Conservation (phyloP, 257 asterid species). For the Petunia secreta region DNA sequence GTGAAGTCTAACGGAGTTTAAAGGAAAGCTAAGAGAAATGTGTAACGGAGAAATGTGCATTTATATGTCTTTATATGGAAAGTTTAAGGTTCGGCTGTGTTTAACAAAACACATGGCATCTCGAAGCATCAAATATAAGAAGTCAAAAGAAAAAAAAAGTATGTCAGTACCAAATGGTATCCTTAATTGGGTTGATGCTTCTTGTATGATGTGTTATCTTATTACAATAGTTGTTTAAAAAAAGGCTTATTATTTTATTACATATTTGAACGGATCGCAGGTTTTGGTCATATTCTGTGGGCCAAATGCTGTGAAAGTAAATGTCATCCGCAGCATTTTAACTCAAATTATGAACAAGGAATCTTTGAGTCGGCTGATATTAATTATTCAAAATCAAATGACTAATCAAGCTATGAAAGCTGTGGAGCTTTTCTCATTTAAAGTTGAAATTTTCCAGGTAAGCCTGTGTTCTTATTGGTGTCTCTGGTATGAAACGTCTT, state of each 20-base stretch:
- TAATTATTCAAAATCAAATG: constrained; percentile 61
- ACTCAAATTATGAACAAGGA: constrained; percentile 47
- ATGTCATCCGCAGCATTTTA: constrained; percentile 53
- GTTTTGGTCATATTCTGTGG: constrained; percentile 63
- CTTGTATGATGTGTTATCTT: neutral
- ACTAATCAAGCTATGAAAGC: constrained; percentile 75
- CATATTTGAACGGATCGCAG: constrained; percentile 42
- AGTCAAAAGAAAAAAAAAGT: neutral
- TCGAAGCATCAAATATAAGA: constrained; percentile 13
- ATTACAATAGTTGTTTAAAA: too few relatives aligned
- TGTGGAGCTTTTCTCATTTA: constrained; percentile 55
- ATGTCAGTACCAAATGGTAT: neutral
- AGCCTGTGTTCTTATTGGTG: constrained; percentile 21
- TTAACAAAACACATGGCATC: neutral
- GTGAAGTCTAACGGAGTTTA: neutral
- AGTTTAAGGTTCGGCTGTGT: neutral
- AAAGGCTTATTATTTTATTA: neutral
- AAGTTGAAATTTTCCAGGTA: constrained; percentile 84
- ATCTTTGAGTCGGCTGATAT: constrained; percentile 54
- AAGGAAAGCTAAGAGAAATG: neutral
- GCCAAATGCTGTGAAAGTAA: constrained; percentile 54
- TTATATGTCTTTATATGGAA: neutral
- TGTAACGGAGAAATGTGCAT: neutral
- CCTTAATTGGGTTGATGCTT: constrained; percentile 15
- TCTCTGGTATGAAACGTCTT: neutral